phyloP scores from a whole-genome alignment of 495 filamentous ascomycete genomes.

The Glarea lozoyensis region DNA sequence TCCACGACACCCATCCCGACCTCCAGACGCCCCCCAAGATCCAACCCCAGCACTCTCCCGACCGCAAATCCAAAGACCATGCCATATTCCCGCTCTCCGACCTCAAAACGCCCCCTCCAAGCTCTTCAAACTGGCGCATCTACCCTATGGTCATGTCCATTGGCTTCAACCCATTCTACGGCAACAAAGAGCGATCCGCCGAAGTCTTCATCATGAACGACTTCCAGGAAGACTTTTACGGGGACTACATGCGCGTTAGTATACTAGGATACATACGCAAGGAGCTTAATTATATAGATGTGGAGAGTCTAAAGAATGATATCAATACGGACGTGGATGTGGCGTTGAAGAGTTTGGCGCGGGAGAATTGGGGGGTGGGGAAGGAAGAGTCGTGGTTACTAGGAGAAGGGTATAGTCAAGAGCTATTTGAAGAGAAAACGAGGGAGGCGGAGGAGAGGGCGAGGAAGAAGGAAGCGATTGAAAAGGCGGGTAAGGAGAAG shows the following conservation, averaged over 20 bases:
- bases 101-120: too few species aligned
- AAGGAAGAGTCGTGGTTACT: slow-evolving; percentile 9
- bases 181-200: slow-evolving; percentile 70
- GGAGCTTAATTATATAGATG: slow-evolving; percentile 77
- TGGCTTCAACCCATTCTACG: slow-evolving; percentile 94
- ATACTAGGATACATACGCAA: slow-evolving; percentile 82
- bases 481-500: too few species aligned
- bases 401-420: slow-evolving; percentile 33
- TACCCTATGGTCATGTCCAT: slow-evolving; percentile 91
- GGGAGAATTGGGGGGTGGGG: slow-evolving; percentile 55
- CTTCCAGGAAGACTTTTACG: slow-evolving; percentile 78
- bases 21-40: slow-evolving; percentile 2
- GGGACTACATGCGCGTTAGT: slow-evolving; percentile 61
- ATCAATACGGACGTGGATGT: slow-evolving; percentile 85
- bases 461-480: too few species aligned
- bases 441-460: too few species aligned
- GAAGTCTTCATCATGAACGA: slow-evolving; percentile 86
- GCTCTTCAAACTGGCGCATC: slow-evolving; percentile 37
- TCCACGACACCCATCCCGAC: slow-evolving; percentile 36
- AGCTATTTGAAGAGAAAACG: too few species aligned
- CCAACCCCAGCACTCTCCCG: slow-evolving; percentile 1
- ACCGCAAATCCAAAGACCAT: too few species aligned
- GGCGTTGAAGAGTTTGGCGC: slow-evolving; percentile 59
- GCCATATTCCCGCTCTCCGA: too few species aligned
- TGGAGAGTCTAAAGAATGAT: slow-evolving; percentile 78